Base-by-base conservation (phyloP, 257 asterid species). In the Fraxinus pennsylvanica region DNA sequence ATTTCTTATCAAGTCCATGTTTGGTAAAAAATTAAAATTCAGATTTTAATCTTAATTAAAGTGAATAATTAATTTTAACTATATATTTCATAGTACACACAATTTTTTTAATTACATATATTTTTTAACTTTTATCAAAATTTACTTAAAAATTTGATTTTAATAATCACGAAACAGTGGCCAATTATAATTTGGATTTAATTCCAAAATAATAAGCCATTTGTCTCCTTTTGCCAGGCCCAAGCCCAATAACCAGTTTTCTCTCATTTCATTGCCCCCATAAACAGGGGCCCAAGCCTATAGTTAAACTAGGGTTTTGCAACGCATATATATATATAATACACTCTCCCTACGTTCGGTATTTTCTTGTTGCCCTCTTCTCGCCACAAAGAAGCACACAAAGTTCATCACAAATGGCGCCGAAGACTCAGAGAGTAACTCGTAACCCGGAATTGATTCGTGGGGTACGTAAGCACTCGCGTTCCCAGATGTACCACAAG, bases 381-480 rank as follows among this genome's bases (percentile, higher is more conserved):
- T 45, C 1, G 54, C 54, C 47, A 9, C 47, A 9, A 6, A 36
- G 47, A 41, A 3, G 1, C 1, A 14, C 74, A 73, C 74, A 45
- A 67, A 69, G 82, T 68, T 50, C 77, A 38, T 17, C 76, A 68
- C 71, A 73, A 79, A 88, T 88, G 92, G 85, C 88, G 68, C 81
- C 92, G 74, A 88, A 85, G 80, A 9, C 76, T 19, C 54, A 45
- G 74, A 78, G 36, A 33, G 68, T 27, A 41, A 35, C 72, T 47
- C 89, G 90, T 7, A 88, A 88, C 80, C 92, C 86, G 27, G 87
- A 88, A 22, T 85, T 88, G 4, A 86, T 86, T 27, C 87, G 81
- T 10, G 89, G 92, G 1, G 82, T 86, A 1, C 73, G 88, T 1
- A 88, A 83, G 33, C 10, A 63, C 19, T 81, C 88, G 3, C 86